Conservation (phyloP, 1,284 basidiomycete genomes). For the Ganoderma sp. region DNA sequence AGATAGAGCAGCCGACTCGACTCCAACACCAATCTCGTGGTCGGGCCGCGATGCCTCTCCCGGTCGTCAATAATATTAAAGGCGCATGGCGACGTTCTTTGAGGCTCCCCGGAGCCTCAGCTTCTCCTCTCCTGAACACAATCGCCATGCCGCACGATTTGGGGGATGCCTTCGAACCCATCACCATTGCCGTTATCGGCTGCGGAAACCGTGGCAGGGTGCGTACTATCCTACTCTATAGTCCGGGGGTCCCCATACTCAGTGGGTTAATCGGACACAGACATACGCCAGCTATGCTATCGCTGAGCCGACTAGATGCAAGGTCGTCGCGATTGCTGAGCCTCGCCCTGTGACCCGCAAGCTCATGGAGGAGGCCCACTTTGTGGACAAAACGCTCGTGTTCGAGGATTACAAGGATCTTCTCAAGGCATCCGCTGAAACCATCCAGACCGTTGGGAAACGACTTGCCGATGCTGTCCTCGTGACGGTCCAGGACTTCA, state of each 20-base stretch:
- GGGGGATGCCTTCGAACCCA: conserved; percentile 36
- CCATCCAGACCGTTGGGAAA: conserved; percentile 62
- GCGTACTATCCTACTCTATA: conserved; percentile 19
- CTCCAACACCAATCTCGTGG: background rate
- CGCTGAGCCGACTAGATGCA: conserved; percentile 64
- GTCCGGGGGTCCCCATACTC: background rate
- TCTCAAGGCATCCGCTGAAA: conserved; percentile 67
- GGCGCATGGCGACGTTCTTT: conserved; percentile 32
- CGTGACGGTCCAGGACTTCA: conserved; percentile 76
- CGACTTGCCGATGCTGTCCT: conserved; percentile 82
- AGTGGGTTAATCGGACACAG: conserved; percentile 46
- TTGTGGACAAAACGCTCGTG: conserved; percentile 66
- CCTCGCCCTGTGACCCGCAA: conserved; percentile 71
- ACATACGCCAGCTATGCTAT: conserved; percentile 71
- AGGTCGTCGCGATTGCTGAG: conserved; percentile 83
- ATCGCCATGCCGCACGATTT: conserved; percentile 38
- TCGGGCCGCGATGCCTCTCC: conserved; percentile 31
- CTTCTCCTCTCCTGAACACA: conserved; percentile 6
- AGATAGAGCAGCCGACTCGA: conserved; percentile 5
- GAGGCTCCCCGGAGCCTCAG: conserved; percentile 21
- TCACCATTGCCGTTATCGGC: conserved; percentile 65
- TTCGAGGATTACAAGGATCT: conserved; percentile 80
- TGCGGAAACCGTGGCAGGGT: conserved; percentile 84
- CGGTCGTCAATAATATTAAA: conserved; percentile 24
- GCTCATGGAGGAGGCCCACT: conserved; percentile 59